Base-by-base conservation (phyloP, 139 green algal species). In the Chlamydomonas urium region DNA sequence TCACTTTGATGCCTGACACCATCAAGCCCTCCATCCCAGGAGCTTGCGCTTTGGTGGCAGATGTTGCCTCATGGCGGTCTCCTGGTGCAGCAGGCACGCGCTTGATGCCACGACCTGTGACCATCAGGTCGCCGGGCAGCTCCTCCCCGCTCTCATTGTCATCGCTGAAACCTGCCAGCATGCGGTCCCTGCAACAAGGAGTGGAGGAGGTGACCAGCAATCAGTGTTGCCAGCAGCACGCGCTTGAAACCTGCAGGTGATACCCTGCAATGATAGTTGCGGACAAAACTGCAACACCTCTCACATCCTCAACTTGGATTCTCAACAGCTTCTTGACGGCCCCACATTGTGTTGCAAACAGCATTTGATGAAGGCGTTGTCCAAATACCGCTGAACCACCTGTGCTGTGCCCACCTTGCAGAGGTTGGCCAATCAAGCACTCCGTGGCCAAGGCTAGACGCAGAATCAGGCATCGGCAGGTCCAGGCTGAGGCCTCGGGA, bases 71-170 rank as follows among this genome's bases (percentile, higher is more conserved):
- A n/a, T n/a, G n/a, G n/a, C n/a, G n/a, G n/a, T n/a, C n/a, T n/a
- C n/a, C n/a, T n/a, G n/a, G n/a, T n/a, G n/a, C n/a, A n/a, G n/a
- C n/a, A n/a, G 24, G 53, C 53, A 14, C 29, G 53, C 53, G 21
- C 53, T 63, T 26, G 17, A 67, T 42, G 33, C 60, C 33, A 4
- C 60, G 60, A 4, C 60, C 60, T 8, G 60, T 67, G 21, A 67
- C 60, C 60, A 67, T 67, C 10, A 67, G 23, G 32, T 45, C 60
- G 4, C 60, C 60, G 4, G n/a, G 60, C 10, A 67, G 32, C 60
- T 67, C 60, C 60, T 67, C 60, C 32, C 60, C 60, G 29, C 60
- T 67, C 60, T 67, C 60, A 45, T 21, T 21, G 29, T 42, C 60
- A 42, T 67, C 60, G 29, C 60, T 67, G 33, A 67, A 67, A 23